A percentile compares a stretch with the other conserved stretches of the same genome.
Evolutionary conservation across 2,329 filamentous ascomycete species (phyloP).

Genomic region (Madurella fahalii): DNA sequence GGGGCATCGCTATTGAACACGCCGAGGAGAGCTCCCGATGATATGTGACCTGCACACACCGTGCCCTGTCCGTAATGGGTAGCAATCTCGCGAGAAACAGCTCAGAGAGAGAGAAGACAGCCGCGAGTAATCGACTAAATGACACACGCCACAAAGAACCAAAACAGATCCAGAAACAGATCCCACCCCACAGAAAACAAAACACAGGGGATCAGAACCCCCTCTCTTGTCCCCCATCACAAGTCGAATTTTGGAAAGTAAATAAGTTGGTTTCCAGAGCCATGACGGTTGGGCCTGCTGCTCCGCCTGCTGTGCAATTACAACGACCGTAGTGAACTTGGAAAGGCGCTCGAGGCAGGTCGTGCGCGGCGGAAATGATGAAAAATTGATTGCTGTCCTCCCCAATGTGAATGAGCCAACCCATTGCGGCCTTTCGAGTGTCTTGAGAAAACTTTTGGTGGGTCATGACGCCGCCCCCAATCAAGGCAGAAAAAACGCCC

Average conservation of each 20-base stretch:
- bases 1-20: neutral
- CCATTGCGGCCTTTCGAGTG: neutral
- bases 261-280: constrained; percentile 12
- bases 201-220: neutral
- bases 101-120: neutral
- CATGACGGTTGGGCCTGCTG: constrained; percentile 14
- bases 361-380: constrained; percentile 21
- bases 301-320: constrained; percentile 34
- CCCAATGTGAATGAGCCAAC: neutral
- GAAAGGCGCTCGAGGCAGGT: constrained; percentile 26
- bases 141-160: neutral
- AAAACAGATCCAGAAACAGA: neutral
- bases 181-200: neutral
- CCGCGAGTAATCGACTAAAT: neutral
- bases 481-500: neutral
- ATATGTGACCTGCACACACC: constrained; percentile 5
- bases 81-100: neutral
- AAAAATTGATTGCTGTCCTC: constrained; percentile 11
- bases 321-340: constrained; percentile 50
- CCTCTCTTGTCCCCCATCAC: neutral
- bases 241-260: neutral
- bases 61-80: neutral
- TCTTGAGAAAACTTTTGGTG: constrained; percentile 3
- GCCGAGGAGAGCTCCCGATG: neutral
- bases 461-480: constrained; percentile 3